Evolutionary conservation across 164 flowering plant genomes (phyloP).

Genomic region (Buxus sempervirens): DNA sequence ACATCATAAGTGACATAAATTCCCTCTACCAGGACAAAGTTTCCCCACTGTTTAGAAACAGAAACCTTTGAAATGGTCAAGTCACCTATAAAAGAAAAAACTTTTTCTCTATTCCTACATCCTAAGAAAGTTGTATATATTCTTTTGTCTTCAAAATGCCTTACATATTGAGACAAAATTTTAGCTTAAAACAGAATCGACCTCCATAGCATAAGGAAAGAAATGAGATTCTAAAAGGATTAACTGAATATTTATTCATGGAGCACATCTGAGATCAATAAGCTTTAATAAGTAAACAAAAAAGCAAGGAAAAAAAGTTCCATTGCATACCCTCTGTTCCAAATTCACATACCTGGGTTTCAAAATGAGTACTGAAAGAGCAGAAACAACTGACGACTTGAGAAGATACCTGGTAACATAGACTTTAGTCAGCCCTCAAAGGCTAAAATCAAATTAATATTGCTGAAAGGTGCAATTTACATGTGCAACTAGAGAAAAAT

Average conservation of each 20-base stretch:
- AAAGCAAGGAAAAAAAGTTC: too few species aligned
- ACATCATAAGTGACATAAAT: neutral
- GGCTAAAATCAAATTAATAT: too few species aligned
- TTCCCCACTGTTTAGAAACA: too few species aligned
- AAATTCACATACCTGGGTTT: conserved; percentile 43
- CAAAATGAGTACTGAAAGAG: conserved; percentile 34
- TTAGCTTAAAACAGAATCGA: too few species aligned
- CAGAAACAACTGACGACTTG: conserved; percentile 44
- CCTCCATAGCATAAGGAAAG: neutral
- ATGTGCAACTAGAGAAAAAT: too few species aligned
- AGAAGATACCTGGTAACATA: conserved; percentile 41
- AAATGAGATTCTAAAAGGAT: neutral
- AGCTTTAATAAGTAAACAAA: neutral
- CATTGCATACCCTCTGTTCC: neutral
- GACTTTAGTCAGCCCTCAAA: neutral
- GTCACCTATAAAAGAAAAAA: neutral
- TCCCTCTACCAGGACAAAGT: neutral
- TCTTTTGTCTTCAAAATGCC: too few species aligned
- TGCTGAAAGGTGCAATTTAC: too few species aligned
- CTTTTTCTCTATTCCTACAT: too few species aligned
- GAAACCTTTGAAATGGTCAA: neutral
- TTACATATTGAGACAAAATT: too few species aligned
- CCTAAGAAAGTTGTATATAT: too few species aligned
- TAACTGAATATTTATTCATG: neutral
- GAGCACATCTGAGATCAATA: neutral